Evolutionary conservation across 2,329 filamentous ascomycete genomes (phyloP), one percentile per base, ranked within the genome.

Genomic region (Trichoderma gracile): DNA sequence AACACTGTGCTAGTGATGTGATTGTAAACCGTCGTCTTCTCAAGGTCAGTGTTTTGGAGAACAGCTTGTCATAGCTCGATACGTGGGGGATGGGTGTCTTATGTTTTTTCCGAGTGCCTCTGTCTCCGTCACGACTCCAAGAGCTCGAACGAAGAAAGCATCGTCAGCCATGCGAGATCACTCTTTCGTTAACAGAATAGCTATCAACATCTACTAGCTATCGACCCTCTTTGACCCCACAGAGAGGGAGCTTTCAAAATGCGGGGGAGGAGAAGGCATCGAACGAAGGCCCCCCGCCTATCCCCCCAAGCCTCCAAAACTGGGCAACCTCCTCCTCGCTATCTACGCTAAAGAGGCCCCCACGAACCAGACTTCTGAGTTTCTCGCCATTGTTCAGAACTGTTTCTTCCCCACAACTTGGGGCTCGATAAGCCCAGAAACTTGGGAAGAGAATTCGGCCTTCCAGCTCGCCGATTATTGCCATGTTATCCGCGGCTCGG

Each of bases 231-330:
- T 45, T 21, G n/a, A 62, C 59, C 49, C 59, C 59, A 62, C 49
- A 45, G 25, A 62, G 25, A 62, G 46, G 40, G 46, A 54, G 59
- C 25, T 45, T 45, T 25, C 15, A 53, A 42, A 62, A 46, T 62
- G 59, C 59, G 59, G 59, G 50, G 49, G 49, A 50, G 19, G 49
- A 38, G 25, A 62, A 19, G 33, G 23, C 19, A 45, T 45, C 38
- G 27, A 27, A 38, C n/a, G 33, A 38, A 38, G 33, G 10, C 4
- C 49, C 59, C 49, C 59, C 59, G 38, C 53, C 23, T 38, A 54
- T 46, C 17, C 49, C 59, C 57, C 38, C 47, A 50, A 38, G 7
- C 30, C 27, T 17, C 43, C 23, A 27, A 30, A 27, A 40, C 19
- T 30, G 27, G 45, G 19, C n/a, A 38, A 19, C 55, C 30, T 25